Conservation (phyloP, 495 filamentous ascomycete genomes). For the Patellaria atrata region DNA sequence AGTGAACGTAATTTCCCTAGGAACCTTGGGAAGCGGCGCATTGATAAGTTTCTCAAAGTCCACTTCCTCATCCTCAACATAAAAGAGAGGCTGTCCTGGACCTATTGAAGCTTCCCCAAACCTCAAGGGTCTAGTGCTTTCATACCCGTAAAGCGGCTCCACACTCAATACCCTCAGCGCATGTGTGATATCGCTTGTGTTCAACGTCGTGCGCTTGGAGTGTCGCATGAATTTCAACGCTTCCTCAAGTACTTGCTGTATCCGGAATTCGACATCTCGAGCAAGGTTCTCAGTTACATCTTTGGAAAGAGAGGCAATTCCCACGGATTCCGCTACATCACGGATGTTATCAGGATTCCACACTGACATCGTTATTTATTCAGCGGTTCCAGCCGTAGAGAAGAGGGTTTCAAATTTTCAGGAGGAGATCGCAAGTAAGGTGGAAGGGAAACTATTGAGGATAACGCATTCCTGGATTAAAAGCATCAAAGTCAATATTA, state of each 20-base stretch:
- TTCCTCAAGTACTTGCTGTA: slow-evolving; percentile 83
- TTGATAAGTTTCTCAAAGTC: slow-evolving; percentile 99
- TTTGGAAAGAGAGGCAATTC: slow-evolving; percentile 61
- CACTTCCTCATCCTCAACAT: slow-evolving; percentile 95
- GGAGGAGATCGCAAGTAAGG: neutral
- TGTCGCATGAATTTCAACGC: slow-evolving; percentile 91
- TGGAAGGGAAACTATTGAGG: neutral
- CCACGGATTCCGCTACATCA: slow-evolving; percentile 91
- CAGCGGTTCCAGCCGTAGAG: neutral
- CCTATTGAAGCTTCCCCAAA: slow-evolving; percentile 92
- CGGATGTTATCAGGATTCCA: slow-evolving; percentile 95
- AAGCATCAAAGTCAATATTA: too few relatives aligned
- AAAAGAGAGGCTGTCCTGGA: slow-evolving; percentile 89
- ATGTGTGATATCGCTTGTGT: slow-evolving; percentile 71
- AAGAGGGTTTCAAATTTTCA: neutral
- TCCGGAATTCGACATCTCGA: slow-evolving; percentile 87
- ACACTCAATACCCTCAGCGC: slow-evolving; percentile 76
- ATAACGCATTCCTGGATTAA: too few relatives aligned
- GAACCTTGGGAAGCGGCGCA: slow-evolving; percentile 83
- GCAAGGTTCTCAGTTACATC: slow-evolving; percentile 73
- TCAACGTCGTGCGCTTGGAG: slow-evolving; percentile 64
- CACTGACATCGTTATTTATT: slow-evolving; percentile 33
- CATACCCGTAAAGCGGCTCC: slow-evolving; percentile 91
- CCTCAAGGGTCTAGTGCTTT: slow-evolving; percentile 66
- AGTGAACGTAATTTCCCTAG: slow-evolving; percentile 82